Evolutionary conservation across 345 rosid genomes (phyloP).

Genomic region (Pistacia vera): DNA sequence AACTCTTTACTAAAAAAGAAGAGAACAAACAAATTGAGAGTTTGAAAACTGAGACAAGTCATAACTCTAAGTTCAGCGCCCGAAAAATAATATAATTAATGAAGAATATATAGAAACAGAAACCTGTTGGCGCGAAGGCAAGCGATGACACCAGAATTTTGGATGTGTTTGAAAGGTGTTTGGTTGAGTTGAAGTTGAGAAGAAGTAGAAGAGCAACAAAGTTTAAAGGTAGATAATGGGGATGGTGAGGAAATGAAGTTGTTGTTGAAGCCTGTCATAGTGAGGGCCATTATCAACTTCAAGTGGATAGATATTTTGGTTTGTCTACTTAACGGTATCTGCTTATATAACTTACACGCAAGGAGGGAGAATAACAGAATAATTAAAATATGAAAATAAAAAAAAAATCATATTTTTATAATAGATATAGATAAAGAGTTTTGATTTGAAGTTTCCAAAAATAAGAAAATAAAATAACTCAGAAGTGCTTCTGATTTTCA

Average conservation of each 20-base stretch:
- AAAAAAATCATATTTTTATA: no score
- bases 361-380: no score
- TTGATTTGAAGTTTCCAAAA: no score
- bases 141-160: slow-evolving; percentile 14
- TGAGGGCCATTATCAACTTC: background rate
- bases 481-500: no score
- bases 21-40: background rate
- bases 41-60: no score
- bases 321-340: no score
- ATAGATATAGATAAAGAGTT: no score
- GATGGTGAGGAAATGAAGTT: background rate
- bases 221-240: background rate
- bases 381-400: no score
- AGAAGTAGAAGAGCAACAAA: background rate
- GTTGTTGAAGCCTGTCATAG: background rate
- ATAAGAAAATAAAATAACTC: no score
- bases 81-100: no score
- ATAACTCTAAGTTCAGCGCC: no score
- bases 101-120: background rate
- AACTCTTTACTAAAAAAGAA: slow-evolving; percentile 41
- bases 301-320: background rate
- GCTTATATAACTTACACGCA: no score
- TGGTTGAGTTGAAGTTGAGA: background rate
- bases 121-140: slow-evolving; percentile 17
- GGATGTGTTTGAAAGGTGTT: background rate